These are phyloP conservation scores for Yamadazyma dendronema DNA, from an alignment of 1,139 yeast genomes.

Conservation along the genomic window DNA sequence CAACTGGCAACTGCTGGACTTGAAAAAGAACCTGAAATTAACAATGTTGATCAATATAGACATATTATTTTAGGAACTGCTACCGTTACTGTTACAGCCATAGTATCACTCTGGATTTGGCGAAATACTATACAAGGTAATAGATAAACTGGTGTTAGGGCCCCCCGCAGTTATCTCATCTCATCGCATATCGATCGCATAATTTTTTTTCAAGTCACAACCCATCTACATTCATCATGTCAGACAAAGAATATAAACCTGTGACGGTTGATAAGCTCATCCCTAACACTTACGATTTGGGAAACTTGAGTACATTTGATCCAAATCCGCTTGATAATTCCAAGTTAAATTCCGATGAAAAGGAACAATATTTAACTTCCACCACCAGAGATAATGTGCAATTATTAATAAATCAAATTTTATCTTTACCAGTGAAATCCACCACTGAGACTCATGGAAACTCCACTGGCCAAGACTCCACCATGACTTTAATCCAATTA, in stretches of 20 bases:
- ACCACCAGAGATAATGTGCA: conserved; percentile 93
- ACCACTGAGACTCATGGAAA: conserved; percentile 71
- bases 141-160: conserved; percentile 7
- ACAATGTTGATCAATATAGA: conserved; percentile 45
- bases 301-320: conserved; percentile 85
- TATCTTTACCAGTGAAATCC: conserved; percentile 83
- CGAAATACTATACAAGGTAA: conserved; percentile 40
- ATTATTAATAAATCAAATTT: conserved; percentile 81
- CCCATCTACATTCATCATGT: too few species aligned
- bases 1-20: conserved; percentile 77
- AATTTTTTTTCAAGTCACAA: conserved; percentile 13
- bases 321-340: conserved; percentile 73
- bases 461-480: conserved; percentile 63
- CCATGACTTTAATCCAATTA: conserved; percentile 77
- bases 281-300: conserved; percentile 82
- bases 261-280: conserved; percentile 87
- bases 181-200: conserved; percentile 8
- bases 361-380: conserved; percentile 63
- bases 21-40: conserved; percentile 62
- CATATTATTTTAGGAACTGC: conserved; percentile 59
- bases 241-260: conserved; percentile 45
- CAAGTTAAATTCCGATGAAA: conserved; percentile 50
- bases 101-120: conserved; percentile 62
- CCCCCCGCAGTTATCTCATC: conserved; percentile 8
- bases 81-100: conserved; percentile 60